Evolutionary conservation across 768 basidiomycete species (phyloP).

Genomic region (Russula sp.): DNA sequence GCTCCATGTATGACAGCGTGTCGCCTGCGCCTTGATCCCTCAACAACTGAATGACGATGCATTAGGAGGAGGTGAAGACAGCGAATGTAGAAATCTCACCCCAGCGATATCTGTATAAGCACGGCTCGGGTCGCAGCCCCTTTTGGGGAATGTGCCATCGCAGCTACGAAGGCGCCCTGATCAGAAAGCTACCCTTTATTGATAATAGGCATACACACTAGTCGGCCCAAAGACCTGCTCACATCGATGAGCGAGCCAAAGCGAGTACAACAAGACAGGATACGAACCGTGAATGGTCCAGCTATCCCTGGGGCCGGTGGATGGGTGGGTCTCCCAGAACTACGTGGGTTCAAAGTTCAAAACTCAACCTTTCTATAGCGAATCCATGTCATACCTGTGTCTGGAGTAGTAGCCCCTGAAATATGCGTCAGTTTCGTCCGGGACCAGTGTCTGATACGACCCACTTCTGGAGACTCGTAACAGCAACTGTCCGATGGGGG

Average conservation of each 20-base stretch:
- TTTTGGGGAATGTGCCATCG: conserved; percentile 37
- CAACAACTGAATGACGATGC: conserved; percentile 41
- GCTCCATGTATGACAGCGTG: conserved; percentile 54
- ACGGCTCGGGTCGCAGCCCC: conserved; percentile 37
- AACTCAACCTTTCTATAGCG: not conserved
- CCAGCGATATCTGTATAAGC: conserved; percentile 40
- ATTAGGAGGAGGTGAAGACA: not conserved
- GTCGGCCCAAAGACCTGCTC: conserved; percentile 60
- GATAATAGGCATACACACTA: conserved; percentile 34
- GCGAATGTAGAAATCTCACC: conserved; percentile 26
- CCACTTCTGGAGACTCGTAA: conserved; percentile 58
- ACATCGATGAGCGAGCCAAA: conserved; percentile 8
- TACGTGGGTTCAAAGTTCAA: conserved; percentile 26
- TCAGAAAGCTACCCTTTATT: not conserved
- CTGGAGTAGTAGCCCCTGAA: conserved; percentile 55
- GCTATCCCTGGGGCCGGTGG: conserved; percentile 55
- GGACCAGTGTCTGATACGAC: conserved; percentile 25
- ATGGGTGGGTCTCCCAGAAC: conserved; percentile 69
- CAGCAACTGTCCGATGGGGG: conserved; percentile 47
- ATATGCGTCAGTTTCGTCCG: not conserved
- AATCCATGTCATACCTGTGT: conserved; percentile 37
- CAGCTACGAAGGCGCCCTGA: conserved; percentile 38
- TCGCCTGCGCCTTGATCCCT: conserved; percentile 49
- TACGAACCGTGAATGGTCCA: conserved; percentile 73
- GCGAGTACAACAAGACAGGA: not conserved